Evolutionary conservation across 2,329 filamentous ascomycete genomes (phyloP), one percentile per base, ranked within the genome.

Genomic region (Aureobasidium mangrovei): DNA sequence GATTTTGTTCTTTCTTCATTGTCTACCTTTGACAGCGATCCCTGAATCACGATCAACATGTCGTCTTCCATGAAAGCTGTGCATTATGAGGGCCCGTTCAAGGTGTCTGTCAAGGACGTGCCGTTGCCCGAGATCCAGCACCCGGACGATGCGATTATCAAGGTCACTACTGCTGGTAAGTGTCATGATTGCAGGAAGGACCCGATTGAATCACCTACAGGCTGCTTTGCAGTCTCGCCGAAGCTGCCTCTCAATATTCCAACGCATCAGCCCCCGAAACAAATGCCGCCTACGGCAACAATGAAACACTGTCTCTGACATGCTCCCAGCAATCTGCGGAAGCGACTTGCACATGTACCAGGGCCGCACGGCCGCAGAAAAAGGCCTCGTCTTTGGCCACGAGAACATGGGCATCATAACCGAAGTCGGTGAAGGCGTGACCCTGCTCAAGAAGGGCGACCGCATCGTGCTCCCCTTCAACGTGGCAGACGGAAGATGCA

Each of bases 391-490:
- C 1, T 84, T 85, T 60, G 74, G 75, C 3, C 80, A 84, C 61
- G 81, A 82, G 60, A 81, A 80, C 59, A 81, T 81, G 79, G 81
- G 79, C 1, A 74, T 79, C 26, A 70, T 82, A 0, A 71, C 77
- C 38, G 74, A 82, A 58, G 62, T 77, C 0, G 81, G 82, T 1
- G 62, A 72, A 2, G 82, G 81, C 4, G 81, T 84, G 0, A 82
- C 79, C 0, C 68, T 82, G 0, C 64, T 84, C 12, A 77, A 83
- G 60, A 79, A 81, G 59, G 81, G 81, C 2, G 81, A 85, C 57
- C 75, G 81, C 1, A 77, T 85, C 3, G 81, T 84, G 2, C 75
- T 84, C 65, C 81, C 82, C 0, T 84, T 84, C 70, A 84, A 84
- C 54, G 81, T 83, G 1, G 80, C 80, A 5, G 79, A 83, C 60